Evolutionary conservation across 306 rosid species (phyloP).

Genomic region (Quercus engelmannii): DNA sequence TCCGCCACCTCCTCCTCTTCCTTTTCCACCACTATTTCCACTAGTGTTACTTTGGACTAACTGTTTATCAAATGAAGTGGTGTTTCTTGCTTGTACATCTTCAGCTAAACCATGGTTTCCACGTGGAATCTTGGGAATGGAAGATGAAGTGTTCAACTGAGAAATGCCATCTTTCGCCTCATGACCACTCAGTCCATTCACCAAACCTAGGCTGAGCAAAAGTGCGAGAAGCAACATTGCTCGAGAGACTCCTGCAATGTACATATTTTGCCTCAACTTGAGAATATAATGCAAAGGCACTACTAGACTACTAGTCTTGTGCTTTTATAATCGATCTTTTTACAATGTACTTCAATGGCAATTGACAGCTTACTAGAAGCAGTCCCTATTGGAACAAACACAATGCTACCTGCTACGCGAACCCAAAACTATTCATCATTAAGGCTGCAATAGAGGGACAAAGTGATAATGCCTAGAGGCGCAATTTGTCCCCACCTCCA

Average conservation of each 20-base stretch:
- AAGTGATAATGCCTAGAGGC: slow-evolving; percentile 4
- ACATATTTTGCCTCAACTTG: slow-evolving; percentile 17
- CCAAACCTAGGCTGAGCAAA: slow-evolving; percentile 18
- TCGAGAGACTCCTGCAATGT: background rate
- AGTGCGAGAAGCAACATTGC: slow-evolving; percentile 14
- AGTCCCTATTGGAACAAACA: slow-evolving; percentile 16
- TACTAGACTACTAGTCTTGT: background rate
- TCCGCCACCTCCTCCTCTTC: background rate
- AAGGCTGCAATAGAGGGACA: slow-evolving; percentile 22
- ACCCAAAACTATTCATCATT: background rate
- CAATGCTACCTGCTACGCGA: background rate
- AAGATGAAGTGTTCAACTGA: background rate
- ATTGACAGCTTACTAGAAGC: background rate
- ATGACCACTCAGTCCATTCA: slow-evolving; percentile 10
- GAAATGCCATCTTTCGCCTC: background rate
- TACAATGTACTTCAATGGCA: background rate
- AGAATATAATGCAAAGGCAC: background rate
- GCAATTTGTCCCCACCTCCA: slow-evolving; percentile 21
- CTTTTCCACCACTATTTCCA: background rate
- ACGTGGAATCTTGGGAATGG: background rate
- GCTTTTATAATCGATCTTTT: slow-evolving; percentile 17
- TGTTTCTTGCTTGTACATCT: background rate
- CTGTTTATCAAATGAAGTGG: slow-evolving; percentile 3
- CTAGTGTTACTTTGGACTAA: slow-evolving; percentile 7
- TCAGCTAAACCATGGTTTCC: background rate